Conservation (phyloP, 208 protist species). For the Trichomonas gallinae region DNA sequence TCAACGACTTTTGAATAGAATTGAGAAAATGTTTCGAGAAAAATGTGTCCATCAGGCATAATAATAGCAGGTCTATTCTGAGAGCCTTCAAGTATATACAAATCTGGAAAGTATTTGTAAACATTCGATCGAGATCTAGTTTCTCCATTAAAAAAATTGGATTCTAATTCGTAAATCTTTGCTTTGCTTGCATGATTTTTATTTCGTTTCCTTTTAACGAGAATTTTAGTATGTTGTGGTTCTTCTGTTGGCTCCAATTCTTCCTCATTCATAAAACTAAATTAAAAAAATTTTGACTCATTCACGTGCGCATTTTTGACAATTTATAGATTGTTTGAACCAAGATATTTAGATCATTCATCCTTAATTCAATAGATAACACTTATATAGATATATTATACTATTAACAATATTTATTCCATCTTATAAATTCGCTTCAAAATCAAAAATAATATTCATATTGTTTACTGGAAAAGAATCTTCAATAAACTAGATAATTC, state of each 20-base stretch:
- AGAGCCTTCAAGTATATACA: not conserved
- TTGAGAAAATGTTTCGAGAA: constrained; percentile 58
- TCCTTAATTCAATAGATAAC: too few species aligned
- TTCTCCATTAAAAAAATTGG: not conserved
- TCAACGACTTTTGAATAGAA: constrained; percentile 58
- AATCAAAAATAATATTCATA: too few species aligned
- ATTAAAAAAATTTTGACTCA: too few species aligned
- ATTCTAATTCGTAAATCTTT: not conserved
- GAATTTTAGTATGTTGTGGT: not conserved
- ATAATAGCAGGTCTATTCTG: constrained; percentile 46
- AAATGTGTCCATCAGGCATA: constrained; percentile 53
- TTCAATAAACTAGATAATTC: too few species aligned
- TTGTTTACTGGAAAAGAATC: too few species aligned
- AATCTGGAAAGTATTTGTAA: not conserved
- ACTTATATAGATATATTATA: too few species aligned
- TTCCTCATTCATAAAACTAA: not conserved
- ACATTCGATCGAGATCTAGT: not conserved
- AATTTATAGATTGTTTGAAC: too few species aligned
- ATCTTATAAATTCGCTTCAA: too few species aligned
- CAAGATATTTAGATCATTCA: too few species aligned
- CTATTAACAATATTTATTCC: too few species aligned
- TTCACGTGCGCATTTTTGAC: too few species aligned
- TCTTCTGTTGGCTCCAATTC: not conserved
- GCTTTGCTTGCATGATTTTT: not conserved
- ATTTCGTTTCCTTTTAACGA: not conserved